Conservation (phyloP, 208 protist genomes). For the Crithidia fasciculata region DNA sequence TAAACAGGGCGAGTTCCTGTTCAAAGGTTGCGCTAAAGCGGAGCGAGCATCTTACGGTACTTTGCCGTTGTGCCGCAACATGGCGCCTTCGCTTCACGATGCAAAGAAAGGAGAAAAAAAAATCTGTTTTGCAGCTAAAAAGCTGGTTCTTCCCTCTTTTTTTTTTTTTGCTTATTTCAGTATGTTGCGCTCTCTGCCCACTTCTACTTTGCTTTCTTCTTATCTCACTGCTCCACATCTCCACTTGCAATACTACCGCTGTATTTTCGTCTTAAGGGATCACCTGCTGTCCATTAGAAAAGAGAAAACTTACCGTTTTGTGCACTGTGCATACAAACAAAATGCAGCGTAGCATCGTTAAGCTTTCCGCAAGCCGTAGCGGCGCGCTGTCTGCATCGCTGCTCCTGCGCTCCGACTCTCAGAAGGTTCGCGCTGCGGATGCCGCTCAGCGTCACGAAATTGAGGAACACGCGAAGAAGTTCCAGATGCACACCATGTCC, state of each 20-base stretch:
- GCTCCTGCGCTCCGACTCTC: conserved; percentile 33
- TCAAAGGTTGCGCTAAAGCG: no score
- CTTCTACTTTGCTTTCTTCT: not conserved
- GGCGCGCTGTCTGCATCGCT: conserved; percentile 34
- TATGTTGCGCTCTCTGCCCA: no score
- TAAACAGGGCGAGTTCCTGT: no score
- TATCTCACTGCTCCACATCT: not conserved
- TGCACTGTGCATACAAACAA: conserved; percentile 6
- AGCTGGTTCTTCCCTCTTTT: no score
- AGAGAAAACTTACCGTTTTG: conserved; percentile 5
- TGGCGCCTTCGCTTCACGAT: no score
- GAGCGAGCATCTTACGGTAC: no score
- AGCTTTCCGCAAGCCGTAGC: conserved; percentile 31
- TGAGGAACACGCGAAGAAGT: conserved; percentile 48
- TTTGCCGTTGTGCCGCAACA: no score
- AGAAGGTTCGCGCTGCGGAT: conserved; percentile 34
- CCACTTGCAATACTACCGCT: not conserved
- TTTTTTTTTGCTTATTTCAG: no score
- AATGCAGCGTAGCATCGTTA: conserved; percentile 60
- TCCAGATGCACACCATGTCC: conserved; percentile 71
- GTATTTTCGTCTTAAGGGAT: not conserved
- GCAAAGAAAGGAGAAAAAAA: no score
- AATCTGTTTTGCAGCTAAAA: no score
- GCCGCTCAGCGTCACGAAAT: conserved; percentile 38
- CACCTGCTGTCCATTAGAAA: not conserved